These are phyloP conservation scores for Beauveria brongniartii DNA, from an alignment of 2,329 filamentous ascomycete genomes.

Conservation along the genomic window DNA sequence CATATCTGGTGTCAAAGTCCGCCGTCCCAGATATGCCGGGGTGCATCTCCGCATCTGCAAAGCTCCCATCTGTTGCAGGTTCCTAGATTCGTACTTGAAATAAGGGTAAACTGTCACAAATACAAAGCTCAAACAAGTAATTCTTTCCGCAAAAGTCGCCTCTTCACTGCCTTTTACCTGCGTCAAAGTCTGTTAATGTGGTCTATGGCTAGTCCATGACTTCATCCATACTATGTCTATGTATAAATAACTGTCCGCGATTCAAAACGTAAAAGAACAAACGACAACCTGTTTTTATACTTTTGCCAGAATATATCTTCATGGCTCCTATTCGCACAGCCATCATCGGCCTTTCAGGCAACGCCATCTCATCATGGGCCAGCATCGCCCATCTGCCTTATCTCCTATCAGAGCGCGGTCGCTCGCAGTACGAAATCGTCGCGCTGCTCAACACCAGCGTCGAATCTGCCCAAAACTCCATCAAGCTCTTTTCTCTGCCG, in stretches of 20 bases:
- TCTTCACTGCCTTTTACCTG: no score
- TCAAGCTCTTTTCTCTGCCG: conserved; percentile 33
- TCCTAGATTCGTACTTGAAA: background rate
- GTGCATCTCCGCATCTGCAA: background rate
- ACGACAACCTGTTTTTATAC: background rate
- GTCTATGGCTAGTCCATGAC: background rate
- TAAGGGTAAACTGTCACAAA: background rate
- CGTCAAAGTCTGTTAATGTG: no score
- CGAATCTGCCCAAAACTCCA: conserved; percentile 35
- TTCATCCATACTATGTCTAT: background rate
- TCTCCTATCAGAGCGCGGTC: conserved; percentile 41
- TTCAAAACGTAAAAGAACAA: background rate
- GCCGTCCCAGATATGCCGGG: background rate
- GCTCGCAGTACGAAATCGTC: conserved; percentile 37
- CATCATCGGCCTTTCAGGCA: conserved; percentile 49
- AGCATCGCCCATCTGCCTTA: conserved; percentile 50
- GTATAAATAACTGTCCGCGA: background rate
- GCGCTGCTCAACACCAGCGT: conserved; percentile 44
- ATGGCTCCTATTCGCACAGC: conserved; percentile 46
- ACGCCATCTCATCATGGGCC: conserved; percentile 46
- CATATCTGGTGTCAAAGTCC: background rate
- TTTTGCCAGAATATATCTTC: background rate
- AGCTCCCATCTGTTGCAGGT: no score
- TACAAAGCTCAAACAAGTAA: background rate
- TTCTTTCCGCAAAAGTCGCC: no score